These are phyloP conservation scores for Pelargonium cotyledonis DNA, from an alignment of 441 rosid genomes.

Conservation along the genomic window DNA sequence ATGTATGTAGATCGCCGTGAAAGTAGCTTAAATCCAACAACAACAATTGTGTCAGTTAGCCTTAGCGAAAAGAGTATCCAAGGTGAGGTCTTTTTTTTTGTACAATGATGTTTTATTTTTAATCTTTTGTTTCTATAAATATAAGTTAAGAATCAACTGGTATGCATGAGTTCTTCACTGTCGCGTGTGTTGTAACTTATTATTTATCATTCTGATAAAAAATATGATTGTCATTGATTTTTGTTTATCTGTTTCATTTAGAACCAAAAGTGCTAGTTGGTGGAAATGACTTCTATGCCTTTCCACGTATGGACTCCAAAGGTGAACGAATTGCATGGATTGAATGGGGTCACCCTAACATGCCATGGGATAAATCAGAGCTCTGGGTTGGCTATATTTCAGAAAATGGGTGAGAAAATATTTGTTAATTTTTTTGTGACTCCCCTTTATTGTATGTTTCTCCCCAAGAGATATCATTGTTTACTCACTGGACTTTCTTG, in stretches of 20 bases:
- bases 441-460: not conserved
- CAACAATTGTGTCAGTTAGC: slow-evolving; percentile 47
- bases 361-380: slow-evolving; percentile 94
- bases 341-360: slow-evolving; percentile 83
- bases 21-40: slow-evolving; percentile 50
- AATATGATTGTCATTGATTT: slow-evolving; percentile 4
- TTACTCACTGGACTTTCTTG: not conserved
- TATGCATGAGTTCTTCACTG: slow-evolving; percentile 11
- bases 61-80: slow-evolving; percentile 36
- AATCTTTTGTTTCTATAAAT: not conserved
- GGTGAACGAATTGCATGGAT: slow-evolving; percentile 84
- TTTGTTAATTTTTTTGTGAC: slow-evolving; percentile 11
- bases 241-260: slow-evolving; percentile 22
- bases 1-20: slow-evolving; percentile 52
- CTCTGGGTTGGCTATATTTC: slow-evolving; percentile 89
- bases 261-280: slow-evolving; percentile 64
- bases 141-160: not conserved
- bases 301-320: slow-evolving; percentile 71
- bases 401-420: slow-evolving; percentile 54
- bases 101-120: not conserved
- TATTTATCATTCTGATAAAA: not conserved
- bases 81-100: slow-evolving; percentile 35
- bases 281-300: slow-evolving; percentile 90
- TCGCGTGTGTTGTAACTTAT: not conserved
- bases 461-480: not conserved